phyloP scores from a whole-genome alignment of 2,329 filamentous ascomycete genomes.

The Arthrinium phaeospermum region DNA sequence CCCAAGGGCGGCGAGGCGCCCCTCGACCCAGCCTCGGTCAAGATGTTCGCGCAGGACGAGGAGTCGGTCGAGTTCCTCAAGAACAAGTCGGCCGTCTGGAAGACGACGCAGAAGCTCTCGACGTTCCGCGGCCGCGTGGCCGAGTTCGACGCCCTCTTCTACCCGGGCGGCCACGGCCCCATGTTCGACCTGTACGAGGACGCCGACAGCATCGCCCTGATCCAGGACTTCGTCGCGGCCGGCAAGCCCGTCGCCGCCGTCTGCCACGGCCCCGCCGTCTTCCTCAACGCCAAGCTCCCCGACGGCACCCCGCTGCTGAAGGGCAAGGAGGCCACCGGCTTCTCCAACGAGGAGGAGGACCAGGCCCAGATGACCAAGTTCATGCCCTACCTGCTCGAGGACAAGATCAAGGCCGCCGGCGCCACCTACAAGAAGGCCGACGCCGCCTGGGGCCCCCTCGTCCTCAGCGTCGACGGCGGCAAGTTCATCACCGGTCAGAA shows the following conservation, averaged over 20 bases:
- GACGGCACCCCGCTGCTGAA: slow-evolving; percentile 60
- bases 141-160: slow-evolving; percentile 69
- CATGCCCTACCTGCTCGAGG: slow-evolving; percentile 68
- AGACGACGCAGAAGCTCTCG: slow-evolving; percentile 64
- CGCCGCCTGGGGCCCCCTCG: slow-evolving; percentile 54
- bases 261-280: slow-evolving; percentile 71
- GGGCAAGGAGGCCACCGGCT: slow-evolving; percentile 64
- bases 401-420: slow-evolving; percentile 56
- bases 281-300: slow-evolving; percentile 60
- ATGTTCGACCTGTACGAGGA: slow-evolving; percentile 71
- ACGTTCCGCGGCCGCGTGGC: slow-evolving; percentile 59
- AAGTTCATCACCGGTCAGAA: slow-evolving; percentile 64
- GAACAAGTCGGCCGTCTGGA: slow-evolving; percentile 64
- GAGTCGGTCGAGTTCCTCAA: slow-evolving; percentile 60
- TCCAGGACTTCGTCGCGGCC: slow-evolving; percentile 64
- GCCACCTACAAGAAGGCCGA: slow-evolving; percentile 62
- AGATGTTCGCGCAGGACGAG: slow-evolving; percentile 59
- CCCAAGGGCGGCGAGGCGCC: slow-evolving; percentile 67
- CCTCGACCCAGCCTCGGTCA: slow-evolving; percentile 63
- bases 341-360: slow-evolving; percentile 63
- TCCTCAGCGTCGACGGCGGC: slow-evolving; percentile 53
- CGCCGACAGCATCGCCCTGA: slow-evolving; percentile 61
- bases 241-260: slow-evolving; percentile 70
- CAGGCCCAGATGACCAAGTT: slow-evolving; percentile 43
- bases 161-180: slow-evolving; percentile 64